Evolutionary conservation across 1,284 basidiomycete genomes (phyloP).

Genomic region (Cystodermella granulosa): DNA sequence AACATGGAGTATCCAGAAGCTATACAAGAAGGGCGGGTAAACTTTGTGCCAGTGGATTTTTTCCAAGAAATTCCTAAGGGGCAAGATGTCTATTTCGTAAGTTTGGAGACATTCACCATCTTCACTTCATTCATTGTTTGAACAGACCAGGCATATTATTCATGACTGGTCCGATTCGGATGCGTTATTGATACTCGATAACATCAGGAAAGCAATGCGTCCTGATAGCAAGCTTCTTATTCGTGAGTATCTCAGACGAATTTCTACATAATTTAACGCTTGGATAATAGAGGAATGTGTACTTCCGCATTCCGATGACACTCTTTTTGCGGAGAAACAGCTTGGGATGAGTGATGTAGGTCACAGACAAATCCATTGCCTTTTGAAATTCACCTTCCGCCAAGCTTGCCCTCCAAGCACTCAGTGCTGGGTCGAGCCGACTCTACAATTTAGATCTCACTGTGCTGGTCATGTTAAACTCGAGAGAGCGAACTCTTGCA

Average conservation of each 20-base stretch:
- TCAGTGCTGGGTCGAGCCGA: neutral
- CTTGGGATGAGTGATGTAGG: neutral
- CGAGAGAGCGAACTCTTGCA: constrained; percentile 1
- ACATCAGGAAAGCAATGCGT: neutral
- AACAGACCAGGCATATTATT: neutral
- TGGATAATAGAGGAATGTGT: neutral
- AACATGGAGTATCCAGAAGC: neutral
- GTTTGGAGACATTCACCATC: neutral
- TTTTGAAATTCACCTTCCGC: neutral
- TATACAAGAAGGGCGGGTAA: neutral
- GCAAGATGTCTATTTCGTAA: neutral
- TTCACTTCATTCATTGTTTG: neutral
- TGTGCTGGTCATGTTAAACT: neutral
- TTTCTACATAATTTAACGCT: neutral
- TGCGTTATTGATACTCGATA: neutral
- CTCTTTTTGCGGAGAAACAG: neutral
- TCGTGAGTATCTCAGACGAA: neutral
- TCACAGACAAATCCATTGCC: neutral
- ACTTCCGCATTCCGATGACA: neutral
- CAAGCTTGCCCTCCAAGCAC: neutral
- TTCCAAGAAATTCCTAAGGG: neutral
- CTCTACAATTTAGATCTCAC: neutral
- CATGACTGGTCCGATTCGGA: neutral
- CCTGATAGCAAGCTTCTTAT: neutral
- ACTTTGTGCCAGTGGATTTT: neutral